Base-by-base conservation (phyloP, 805 yeast species). In the Starmerella scarabaei region DNA sequence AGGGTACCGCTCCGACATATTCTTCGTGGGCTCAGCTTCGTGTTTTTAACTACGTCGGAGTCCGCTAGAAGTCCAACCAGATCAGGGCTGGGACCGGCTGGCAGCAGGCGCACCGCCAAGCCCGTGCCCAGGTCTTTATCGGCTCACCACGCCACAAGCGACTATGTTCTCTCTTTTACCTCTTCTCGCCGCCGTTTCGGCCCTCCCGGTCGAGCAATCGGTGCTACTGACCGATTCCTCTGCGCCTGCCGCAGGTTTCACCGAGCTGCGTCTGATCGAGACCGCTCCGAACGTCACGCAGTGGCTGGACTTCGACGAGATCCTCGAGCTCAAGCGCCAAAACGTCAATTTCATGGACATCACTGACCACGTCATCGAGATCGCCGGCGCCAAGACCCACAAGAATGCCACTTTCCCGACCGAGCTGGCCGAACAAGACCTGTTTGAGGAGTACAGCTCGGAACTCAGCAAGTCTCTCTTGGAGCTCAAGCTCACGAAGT, bases 261-360 rank as follows among this genome's bases (percentile, higher is more conserved):
- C 4, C n/a, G 44, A 38, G 17, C 30, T 35, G 23, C 47, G 53
- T 8, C 24, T 44, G 11, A 29, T 49, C 14, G 50, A 50, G 36
- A 17, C 42, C 15, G 51, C 47, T 5, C 47, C 50, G 5, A 53
- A 53, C 31, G 44, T 27, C 18, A 44, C 43, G 33, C 21, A 35
- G 24, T 50, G 51, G 41, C 65, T 63, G 37, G 52, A 59, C 14
- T 74, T 69, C 41, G 55, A 55, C 12, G 69, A 71, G 38, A 64
- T 71, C 50, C 48, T 67, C n/a, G 53, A 52, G n/a, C 54, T 71
- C 33, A 62, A 62, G 50, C 56, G 61, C 37, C 55, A 63, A 29
- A 76, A 77, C 37, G 57, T 66, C 26, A 68, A 63, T 20, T 80
- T 77, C 54, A 71, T 80, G 47, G 88, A 80, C 59, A 67, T 79